Conservation (phyloP, 768 basidiomycete species). For the Roridomyces roridus region DNA sequence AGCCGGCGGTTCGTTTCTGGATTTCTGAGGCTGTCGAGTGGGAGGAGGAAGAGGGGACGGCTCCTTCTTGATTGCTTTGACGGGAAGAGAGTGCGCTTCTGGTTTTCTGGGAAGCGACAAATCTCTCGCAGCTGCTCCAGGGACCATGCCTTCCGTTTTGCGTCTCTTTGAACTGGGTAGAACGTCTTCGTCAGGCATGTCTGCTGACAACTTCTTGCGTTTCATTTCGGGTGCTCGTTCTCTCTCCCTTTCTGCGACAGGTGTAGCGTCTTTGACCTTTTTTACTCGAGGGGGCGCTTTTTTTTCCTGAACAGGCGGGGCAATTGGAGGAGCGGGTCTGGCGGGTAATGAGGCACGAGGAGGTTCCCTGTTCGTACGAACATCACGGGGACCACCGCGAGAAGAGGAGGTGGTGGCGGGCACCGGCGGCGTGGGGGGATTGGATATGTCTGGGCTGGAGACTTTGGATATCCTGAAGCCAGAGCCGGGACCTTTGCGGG, state of each 20-base stretch:
- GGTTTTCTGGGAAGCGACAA: conserved; percentile 45
- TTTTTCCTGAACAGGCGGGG: conserved; percentile 30
- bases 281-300: conserved; percentile 28
- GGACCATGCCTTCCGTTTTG: conserved; percentile 43
- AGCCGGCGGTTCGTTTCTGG: conserved; percentile 26
- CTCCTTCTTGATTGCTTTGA: conserved; percentile 31
- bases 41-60: conserved; percentile 21
- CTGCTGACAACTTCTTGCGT: conserved; percentile 44
- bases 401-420: conserved; percentile 26
- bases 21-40: conserved; percentile 25
- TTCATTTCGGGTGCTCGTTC: conserved; percentile 34
- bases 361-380: conserved; percentile 26
- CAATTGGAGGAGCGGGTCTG: conserved; percentile 37
- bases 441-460: conserved; percentile 21
- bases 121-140: conserved; percentile 27
- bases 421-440: background rate
- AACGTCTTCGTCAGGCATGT: conserved; percentile 38
- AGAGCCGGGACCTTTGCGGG: conserved; percentile 48
- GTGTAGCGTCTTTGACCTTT: conserved; percentile 10
- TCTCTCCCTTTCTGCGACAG: conserved; percentile 1
- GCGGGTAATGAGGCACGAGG: conserved; percentile 38
- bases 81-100: conserved; percentile 22
- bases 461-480: conserved; percentile 49
- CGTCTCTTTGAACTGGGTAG: conserved; percentile 44
- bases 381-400: conserved; percentile 21